Base-by-base conservation (phyloP, 768 basidiomycete genomes). In the Serendipita sp. region DNA sequence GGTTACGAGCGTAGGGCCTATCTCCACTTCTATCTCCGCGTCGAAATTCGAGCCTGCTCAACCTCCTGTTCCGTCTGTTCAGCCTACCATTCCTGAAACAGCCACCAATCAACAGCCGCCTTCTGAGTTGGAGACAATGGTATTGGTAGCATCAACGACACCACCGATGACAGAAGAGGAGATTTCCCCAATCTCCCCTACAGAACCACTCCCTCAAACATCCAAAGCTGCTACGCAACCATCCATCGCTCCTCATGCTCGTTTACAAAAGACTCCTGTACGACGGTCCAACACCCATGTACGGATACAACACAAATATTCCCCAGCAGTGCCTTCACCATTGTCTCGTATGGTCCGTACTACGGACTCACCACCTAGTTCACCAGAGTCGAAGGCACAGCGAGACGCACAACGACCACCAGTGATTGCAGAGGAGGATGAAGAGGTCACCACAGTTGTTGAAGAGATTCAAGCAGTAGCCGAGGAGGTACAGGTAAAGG, bases 271-370 rank as follows among this genome's bases (percentile, higher is more conserved):
- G 33, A 58, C 53, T 9, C 53, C 53, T 5, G 30, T 24, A 33
- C 53, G 53, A n/a, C 53, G 26, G 9, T 22, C 30, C 31, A n/a
- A 58, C 30, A 9, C 26, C 17, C 26, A 28, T 9, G 53, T n/a
- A 13, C 53, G 53, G 13, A n/a, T 31, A 2, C 24, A 80, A 3
- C 88, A 91, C 65, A 86, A 88, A 0, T 91, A 90, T 65, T 90
- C 89, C 0, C 88, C 88, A 30, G 83, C 76, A 2, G 84, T 82
- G 70, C 88, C 89, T 0, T 89, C 86, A 65, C 88, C 88, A 2
- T 76, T 91, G 33, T 88, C 86, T 64, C 80, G 88, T 11, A 88
- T 90, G 26, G 22, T 51, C 11, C 24, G 30, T 9, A 31, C 33
- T n/a, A 20, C n/a, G 11, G 53, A 58, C 17, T 58, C 53, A n/a